Percentiles rank a stretch among this genome's conserved stretches.
phyloP scores from a whole-genome alignment of 148 eudicot species.

The Tetragonia tetragonoides region DNA sequence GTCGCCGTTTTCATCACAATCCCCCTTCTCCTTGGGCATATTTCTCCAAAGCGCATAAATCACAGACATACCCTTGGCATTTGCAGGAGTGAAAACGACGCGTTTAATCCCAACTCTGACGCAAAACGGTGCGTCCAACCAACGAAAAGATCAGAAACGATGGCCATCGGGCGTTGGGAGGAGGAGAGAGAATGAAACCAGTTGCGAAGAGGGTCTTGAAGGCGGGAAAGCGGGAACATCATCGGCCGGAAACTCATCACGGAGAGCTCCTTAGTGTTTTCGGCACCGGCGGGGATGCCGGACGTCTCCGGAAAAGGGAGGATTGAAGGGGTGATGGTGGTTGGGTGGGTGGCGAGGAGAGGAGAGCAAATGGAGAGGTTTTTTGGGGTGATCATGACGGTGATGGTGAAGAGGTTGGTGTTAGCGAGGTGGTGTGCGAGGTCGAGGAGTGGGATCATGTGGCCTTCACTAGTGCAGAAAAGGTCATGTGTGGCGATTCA shows the following conservation, averaged over 20 bases:
- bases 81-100: constrained; percentile 39
- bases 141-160: constrained; percentile 37
- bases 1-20: background rate
- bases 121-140: constrained; percentile 44
- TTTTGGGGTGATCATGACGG: constrained; percentile 36
- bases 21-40: constrained; percentile 15
- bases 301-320: constrained; percentile 21
- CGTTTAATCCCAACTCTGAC: constrained; percentile 14
- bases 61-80: constrained; percentile 31
- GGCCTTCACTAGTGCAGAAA: constrained; percentile 20
- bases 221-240: constrained; percentile 18
- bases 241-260: constrained; percentile 16
- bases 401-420: constrained; percentile 14
- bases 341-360: constrained; percentile 19
- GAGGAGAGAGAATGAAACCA: constrained; percentile 35
- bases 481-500: too few relatives aligned
- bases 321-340: constrained; percentile 17
- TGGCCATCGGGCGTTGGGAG: background rate
- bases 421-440: constrained; percentile 32
- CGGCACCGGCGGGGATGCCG: constrained; percentile 25
- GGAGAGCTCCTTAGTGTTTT: constrained; percentile 31
- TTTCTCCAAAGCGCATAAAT: constrained; percentile 38
- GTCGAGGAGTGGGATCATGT: constrained; percentile 33
- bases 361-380: constrained; percentile 23
- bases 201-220: constrained; percentile 16